Evolutionary conservation across 1,284 basidiomycete genomes (phyloP).

Genomic region (Ustilago bromivora): DNA sequence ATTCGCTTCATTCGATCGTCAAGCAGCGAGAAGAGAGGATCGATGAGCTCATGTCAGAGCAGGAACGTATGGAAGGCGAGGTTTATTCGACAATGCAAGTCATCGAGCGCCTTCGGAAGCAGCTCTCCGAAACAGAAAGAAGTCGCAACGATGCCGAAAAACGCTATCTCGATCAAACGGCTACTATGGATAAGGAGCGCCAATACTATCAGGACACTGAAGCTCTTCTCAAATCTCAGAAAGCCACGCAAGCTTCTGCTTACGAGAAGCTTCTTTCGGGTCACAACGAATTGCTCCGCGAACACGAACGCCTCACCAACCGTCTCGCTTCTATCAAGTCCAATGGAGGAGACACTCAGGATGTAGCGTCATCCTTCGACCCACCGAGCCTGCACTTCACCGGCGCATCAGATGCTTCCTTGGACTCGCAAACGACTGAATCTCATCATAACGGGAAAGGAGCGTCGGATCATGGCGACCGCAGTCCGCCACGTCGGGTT

Average conservation of each 20-base stretch:
- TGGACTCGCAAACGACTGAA: background rate
- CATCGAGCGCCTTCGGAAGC: conserved; percentile 56
- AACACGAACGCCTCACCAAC: conserved; percentile 54
- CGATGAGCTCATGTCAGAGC: conserved; percentile 60
- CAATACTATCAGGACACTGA: conserved; percentile 62
- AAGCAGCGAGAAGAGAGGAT: conserved; percentile 57
- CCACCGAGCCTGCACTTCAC: background rate
- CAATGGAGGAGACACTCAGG: background rate
- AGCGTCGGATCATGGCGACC: background rate
- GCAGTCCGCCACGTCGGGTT: background rate
- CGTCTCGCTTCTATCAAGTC: conserved; percentile 44
- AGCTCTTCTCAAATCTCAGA: conserved; percentile 54
- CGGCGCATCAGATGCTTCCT: background rate
- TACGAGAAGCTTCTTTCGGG: conserved; percentile 52
- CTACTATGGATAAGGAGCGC: conserved; percentile 62
- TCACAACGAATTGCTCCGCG: conserved; percentile 52
- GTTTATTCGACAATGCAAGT: conserved; percentile 52
- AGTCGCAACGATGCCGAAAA: conserved; percentile 54
- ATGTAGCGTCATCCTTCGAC: conserved; percentile 1
- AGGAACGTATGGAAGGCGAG: conserved; percentile 59
- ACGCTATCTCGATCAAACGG: conserved; percentile 53
- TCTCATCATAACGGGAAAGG: background rate
- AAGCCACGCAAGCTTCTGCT: conserved; percentile 40
- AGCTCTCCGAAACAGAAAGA: conserved; percentile 53
- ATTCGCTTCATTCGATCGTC: conserved; percentile 41